Percentiles rank a stretch among this genome's conserved stretches.
Conservation (phyloP, 495 filamentous ascomycete genomes). For the Podospora fimiseda region DNA sequence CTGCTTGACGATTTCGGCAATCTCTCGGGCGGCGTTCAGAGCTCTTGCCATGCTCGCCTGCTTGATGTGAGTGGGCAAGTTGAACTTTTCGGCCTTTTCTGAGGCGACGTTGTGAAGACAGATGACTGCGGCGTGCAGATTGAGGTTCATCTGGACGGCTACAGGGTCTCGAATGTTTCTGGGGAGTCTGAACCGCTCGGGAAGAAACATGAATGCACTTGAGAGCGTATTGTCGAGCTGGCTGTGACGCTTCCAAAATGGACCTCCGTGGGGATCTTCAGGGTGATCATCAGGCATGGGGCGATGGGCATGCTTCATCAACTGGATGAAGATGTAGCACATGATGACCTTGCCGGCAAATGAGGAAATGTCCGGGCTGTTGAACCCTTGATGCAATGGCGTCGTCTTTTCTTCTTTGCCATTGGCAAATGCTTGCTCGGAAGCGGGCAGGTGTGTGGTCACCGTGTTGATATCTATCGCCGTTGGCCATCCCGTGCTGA, state of each 20-base stretch:
- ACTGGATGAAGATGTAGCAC: constrained; percentile 34
- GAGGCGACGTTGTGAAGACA: constrained; percentile 39
- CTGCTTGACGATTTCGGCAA: constrained; percentile 38
- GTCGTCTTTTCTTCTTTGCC: constrained; percentile 28
- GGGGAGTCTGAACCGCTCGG: constrained; percentile 35
- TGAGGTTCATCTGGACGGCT: constrained; percentile 40
- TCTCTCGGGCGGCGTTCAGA: constrained; percentile 35
- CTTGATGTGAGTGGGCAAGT: constrained; percentile 26
- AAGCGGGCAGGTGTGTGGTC: constrained; percentile 39
- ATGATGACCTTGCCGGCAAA: constrained; percentile 36
- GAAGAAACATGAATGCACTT: constrained; percentile 42
- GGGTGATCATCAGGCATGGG: constrained; percentile 33
- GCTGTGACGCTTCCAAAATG: constrained; percentile 42
- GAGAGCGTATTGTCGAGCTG: constrained; percentile 41
- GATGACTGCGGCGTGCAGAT: constrained; percentile 39
- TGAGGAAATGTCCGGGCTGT: constrained; percentile 31
- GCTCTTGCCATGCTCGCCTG: constrained; percentile 28
- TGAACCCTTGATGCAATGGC: constrained; percentile 31
- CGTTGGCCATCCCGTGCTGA: constrained; percentile 44
- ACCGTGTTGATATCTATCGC: constrained; percentile 38
- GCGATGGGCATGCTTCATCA: constrained; percentile 38
- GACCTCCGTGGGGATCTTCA: constrained; percentile 33
- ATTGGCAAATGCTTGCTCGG: constrained; percentile 36
- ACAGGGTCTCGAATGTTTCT: constrained; percentile 28
- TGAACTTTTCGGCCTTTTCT: constrained; percentile 34